Percentiles rank a stretch among this genome's conserved stretches.
phyloP scores from a whole-genome alignment of 1,284 basidiomycete species.

The Ustilago curta region DNA sequence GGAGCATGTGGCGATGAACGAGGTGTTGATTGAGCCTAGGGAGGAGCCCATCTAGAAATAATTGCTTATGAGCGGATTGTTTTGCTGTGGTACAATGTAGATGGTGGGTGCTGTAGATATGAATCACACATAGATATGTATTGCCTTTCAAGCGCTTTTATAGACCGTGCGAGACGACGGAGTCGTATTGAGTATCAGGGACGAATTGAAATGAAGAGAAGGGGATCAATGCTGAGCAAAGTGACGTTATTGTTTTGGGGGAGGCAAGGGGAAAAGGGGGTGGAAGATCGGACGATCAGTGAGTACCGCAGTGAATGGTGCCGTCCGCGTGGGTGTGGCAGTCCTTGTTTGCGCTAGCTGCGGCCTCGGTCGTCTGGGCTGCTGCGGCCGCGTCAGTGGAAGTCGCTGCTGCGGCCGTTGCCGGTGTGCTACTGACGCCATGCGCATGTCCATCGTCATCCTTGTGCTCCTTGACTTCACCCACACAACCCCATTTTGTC shows the following conservation, averaged over 20 bases:
- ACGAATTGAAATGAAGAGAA: too few relatives aligned
- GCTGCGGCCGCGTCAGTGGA: not conserved
- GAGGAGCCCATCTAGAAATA: slow-evolving; percentile 53
- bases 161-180: too few relatives aligned
- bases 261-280: not conserved
- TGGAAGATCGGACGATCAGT: not conserved
- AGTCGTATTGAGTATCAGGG: too few relatives aligned
- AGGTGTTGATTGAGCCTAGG: slow-evolving; percentile 58
- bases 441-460: slow-evolving; percentile 5
- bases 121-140: not conserved
- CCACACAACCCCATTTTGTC: slow-evolving; percentile 61
- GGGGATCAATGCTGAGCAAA: too few relatives aligned
- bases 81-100: not conserved
- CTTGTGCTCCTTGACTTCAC: slow-evolving; percentile 8
- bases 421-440: not conserved
- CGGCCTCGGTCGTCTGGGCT: not conserved
- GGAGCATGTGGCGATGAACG: slow-evolving; percentile 65
- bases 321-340: slow-evolving; percentile 52
- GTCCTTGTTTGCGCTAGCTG: slow-evolving; percentile 10
- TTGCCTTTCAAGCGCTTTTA: too few relatives aligned
- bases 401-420: not conserved
- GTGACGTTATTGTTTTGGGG: too few relatives aligned
- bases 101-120: not conserved
- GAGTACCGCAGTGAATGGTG: slow-evolving; percentile 39
- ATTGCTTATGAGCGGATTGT: not conserved